Evolutionary conservation across 2,329 filamentous ascomycete genomes (phyloP).

Genomic region (Meredithiella fracta): DNA sequence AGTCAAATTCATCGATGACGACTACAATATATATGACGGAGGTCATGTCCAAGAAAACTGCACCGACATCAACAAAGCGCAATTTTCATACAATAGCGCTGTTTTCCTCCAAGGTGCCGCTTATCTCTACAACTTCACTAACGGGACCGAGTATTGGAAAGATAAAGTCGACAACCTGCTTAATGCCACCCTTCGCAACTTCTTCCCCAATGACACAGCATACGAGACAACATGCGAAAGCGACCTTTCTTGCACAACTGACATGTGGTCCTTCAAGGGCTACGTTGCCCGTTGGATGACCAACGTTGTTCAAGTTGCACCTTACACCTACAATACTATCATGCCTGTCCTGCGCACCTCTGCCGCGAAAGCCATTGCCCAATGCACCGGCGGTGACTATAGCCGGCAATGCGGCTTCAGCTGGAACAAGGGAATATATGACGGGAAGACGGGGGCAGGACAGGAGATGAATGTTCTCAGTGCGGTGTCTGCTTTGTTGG

Average conservation of each 20-base stretch:
- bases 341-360: constrained; percentile 35
- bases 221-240: constrained; percentile 46
- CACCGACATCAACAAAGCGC: constrained; percentile 31
- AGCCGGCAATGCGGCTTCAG: constrained; percentile 36
- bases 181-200: constrained; percentile 27
- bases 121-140: constrained; percentile 37
- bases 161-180: constrained; percentile 34
- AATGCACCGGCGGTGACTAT: constrained; percentile 34
- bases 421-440: constrained; percentile 35
- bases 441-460: constrained; percentile 39
- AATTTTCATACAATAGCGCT: constrained; percentile 41
- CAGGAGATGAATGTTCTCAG: constrained; percentile 44
- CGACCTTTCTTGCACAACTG: constrained; percentile 39
- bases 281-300: constrained; percentile 42
- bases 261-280: constrained; percentile 49
- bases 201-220: constrained; percentile 39
- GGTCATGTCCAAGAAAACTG: constrained; percentile 35
- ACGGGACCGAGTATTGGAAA: constrained; percentile 31
- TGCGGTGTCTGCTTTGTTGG: constrained; percentile 36
- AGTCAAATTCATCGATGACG: constrained; percentile 35
- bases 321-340: constrained; percentile 34
- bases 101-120: constrained; percentile 38
- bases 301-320: constrained; percentile 35
- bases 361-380: constrained; percentile 35
- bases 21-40: constrained; percentile 45